These are phyloP conservation scores for Tolypocladium nubicola DNA, from an alignment of 2,329 filamentous ascomycete genomes.

Conservation along the genomic window DNA sequence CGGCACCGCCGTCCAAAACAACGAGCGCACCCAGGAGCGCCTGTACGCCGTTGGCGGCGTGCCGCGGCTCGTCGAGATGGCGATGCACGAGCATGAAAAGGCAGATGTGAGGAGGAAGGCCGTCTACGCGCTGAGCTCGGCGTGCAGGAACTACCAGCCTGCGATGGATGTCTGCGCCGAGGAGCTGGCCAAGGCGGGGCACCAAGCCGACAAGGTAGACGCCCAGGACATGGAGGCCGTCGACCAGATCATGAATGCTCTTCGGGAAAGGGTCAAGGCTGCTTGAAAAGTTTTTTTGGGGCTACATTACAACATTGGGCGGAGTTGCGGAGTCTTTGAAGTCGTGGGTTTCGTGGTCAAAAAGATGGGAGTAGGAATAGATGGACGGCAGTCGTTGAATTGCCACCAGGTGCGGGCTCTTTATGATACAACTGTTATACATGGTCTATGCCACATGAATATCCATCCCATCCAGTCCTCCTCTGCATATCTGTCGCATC, in stretches of 20 bases:
- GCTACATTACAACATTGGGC: slow-evolving; percentile 15
- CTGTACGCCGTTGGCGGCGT: slow-evolving; percentile 55
- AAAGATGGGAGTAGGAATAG: not conserved
- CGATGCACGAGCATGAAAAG: slow-evolving; percentile 47
- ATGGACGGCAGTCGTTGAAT: not conserved
- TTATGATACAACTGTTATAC: slow-evolving; percentile 25
- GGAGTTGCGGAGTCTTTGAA: slow-evolving; percentile 22
- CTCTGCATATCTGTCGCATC: not conserved
- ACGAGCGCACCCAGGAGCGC: slow-evolving; percentile 72
- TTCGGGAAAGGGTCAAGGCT: slow-evolving; percentile 44
- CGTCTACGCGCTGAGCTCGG: slow-evolving; percentile 77
- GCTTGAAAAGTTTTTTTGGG: not conserved
- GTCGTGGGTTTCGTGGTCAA: not conserved
- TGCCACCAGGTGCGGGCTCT: not conserved
- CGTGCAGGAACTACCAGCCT: slow-evolving; percentile 81
- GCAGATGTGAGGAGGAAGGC: slow-evolving; percentile 72
- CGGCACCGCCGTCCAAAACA: slow-evolving; percentile 94
- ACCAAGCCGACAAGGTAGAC: slow-evolving; percentile 53
- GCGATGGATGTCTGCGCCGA: slow-evolving; percentile 59
- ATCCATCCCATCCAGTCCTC: not conserved
- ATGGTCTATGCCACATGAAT: slow-evolving; percentile 17
- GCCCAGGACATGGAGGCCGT: slow-evolving; percentile 81
- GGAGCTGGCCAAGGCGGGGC: slow-evolving; percentile 47
- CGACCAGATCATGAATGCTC: slow-evolving; percentile 58
- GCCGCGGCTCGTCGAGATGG: slow-evolving; percentile 56